phyloP scores from a whole-genome alignment of 2,329 filamentous ascomycete species.

The Emergomyces pasteurianus region DNA sequence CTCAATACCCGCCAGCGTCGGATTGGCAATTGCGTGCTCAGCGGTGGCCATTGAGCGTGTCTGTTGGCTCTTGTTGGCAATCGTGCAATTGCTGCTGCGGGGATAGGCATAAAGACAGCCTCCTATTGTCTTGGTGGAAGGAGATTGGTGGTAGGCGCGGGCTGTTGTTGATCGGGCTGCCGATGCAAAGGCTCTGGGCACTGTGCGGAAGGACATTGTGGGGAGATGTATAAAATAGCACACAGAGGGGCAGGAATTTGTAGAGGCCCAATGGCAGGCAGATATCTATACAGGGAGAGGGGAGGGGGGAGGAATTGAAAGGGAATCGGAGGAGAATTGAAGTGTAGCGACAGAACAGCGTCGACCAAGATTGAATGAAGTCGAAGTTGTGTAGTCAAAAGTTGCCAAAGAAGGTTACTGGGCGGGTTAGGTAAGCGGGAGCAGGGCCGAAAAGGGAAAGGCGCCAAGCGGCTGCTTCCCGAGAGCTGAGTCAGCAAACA shows the following conservation, averaged over 20 bases:
- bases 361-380: too few relatives aligned
- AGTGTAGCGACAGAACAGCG: too few relatives aligned
- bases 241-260: conserved; percentile 10
- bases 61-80: conserved; percentile 28
- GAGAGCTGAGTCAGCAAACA: neutral
- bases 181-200: conserved; percentile 34
- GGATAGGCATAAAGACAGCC: conserved; percentile 22
- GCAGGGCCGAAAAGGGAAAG: neutral
- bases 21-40: conserved; percentile 93
- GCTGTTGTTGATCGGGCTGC: conserved; percentile 15
- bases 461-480: neutral
- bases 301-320: neutral
- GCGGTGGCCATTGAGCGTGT: conserved; percentile 42
- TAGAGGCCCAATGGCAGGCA: neutral
- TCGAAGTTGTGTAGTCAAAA: neutral
- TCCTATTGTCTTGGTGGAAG: conserved; percentile 11
- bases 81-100: conserved; percentile 12
- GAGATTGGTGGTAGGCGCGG: conserved; percentile 19
- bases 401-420: neutral
- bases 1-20: conserved; percentile 94
- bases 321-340: neutral
- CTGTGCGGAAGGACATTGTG: conserved; percentile 36
- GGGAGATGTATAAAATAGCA: conserved; percentile 18
- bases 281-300: too few relatives aligned
- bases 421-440: neutral